Base-by-base conservation (phyloP, 148 eudicot genomes). In the Cornus controversa region DNA sequence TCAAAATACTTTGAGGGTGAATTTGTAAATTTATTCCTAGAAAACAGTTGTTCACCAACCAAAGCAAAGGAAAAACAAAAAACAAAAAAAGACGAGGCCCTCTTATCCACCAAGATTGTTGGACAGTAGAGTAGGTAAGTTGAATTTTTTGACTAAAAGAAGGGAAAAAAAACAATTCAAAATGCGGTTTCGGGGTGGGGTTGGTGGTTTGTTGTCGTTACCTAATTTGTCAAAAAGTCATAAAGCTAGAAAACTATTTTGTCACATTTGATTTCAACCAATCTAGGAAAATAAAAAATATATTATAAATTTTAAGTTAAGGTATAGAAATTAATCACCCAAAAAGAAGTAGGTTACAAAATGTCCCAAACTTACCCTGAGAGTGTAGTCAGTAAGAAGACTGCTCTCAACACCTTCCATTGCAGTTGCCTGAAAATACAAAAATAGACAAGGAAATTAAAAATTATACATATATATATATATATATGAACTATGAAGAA, bases 341-440 rank as follows among this genome's bases (percentile, higher is more conserved):
- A 40, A 9, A 40, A 40, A 40, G 6, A 40, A 0, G 0, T 40
- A 14, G 22, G 60, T 54, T 54, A 54, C 0, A 60, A 25, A 60
- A 60, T 5, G 64, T 60, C 24, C 24, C 64, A 31, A 60, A 67
- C 89, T 85, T 89, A 93, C 99, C 87, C 89, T 88, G 27, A 96
- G 87, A 27, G 95, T 93, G 81, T 96, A 96, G 69, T 96, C 99
- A 31, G 94, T 96, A 47, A 91, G 86, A 27, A 93, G 86, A 77
- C 91, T 93, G 86, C 97, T 96, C 83, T 93, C 92, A 26, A 96
- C 87, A 60, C 99, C 98, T 77, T 91, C 86, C 91, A 93, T 80
- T 23, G 99, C 94, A 45, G 91, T 96, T 85, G 99, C 99, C 99
- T 93, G 83, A 40, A 60, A 60, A 20, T 50, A 4, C 67, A 72